phyloP scores from a whole-genome alignment of 2,329 filamentous ascomycete species.

The Exophiala bonariae region DNA sequence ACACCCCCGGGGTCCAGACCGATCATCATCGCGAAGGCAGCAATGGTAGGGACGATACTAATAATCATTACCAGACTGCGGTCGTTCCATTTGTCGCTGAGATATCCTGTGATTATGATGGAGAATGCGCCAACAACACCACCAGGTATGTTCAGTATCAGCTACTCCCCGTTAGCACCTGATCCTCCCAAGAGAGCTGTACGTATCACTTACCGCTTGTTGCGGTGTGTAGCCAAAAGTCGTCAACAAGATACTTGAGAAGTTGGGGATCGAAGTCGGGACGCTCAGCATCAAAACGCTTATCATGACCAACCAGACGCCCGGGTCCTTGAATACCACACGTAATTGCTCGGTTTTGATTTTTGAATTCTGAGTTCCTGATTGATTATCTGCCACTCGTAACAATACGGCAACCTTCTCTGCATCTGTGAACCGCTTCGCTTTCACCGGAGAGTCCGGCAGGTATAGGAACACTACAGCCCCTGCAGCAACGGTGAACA shows the following conservation, averaged over 20 bases:
- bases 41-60: conserved; percentile 48
- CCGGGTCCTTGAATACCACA: conserved; percentile 46
- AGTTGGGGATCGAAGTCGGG: conserved; percentile 32
- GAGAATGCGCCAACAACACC: conserved; percentile 46
- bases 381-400: conserved; percentile 49
- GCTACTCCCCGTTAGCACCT: too few relatives aligned
- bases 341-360: conserved; percentile 49
- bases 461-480: conserved; percentile 40
- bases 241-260: conserved; percentile 44
- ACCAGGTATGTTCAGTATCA: conserved; percentile 46
- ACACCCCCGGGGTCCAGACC: conserved; percentile 31
- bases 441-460: conserved; percentile 44
- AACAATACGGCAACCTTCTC: conserved; percentile 42
- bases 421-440: conserved; percentile 36
- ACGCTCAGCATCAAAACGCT: conserved; percentile 11
- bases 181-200: too few relatives aligned
- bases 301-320: conserved; percentile 50
- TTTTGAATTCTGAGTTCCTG: conserved; percentile 52
- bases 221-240: conserved; percentile 46
- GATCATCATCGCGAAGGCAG: conserved; percentile 40
- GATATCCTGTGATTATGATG: conserved; percentile 40
- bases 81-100: conserved; percentile 40
- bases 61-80: conserved; percentile 46
- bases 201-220: conserved; percentile 34
- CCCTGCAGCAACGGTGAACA: conserved; percentile 42